Evolutionary conservation across 768 basidiomycete species (phyloP).

Genomic region (Melanogaster broomeanus): DNA sequence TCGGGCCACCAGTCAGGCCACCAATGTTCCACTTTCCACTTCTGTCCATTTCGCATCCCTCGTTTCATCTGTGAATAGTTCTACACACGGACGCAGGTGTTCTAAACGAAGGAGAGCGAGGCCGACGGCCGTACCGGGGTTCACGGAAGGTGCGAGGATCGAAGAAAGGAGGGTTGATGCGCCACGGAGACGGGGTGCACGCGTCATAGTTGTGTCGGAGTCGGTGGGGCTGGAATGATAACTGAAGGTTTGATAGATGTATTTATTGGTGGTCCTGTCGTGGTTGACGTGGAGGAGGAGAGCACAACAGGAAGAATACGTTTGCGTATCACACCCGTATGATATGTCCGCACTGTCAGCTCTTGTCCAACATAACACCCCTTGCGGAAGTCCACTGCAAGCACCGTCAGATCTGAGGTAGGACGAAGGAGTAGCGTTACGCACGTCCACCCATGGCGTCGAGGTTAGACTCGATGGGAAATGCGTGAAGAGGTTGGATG

Average conservation of each 20-base stretch:
- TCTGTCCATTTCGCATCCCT: slow-evolving; percentile 15
- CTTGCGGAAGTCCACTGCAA: slow-evolving; percentile 90
- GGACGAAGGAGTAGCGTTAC: slow-evolving; percentile 28
- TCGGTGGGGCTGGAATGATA: slow-evolving; percentile 2
- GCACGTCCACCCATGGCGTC: slow-evolving; percentile 93
- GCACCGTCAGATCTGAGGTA: slow-evolving; percentile 5
- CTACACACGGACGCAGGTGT: slow-evolving; percentile 43
- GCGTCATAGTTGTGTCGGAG: slow-evolving; percentile 33
- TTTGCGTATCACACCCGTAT: slow-evolving; percentile 89
- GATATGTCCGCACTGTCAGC: slow-evolving; percentile 93
- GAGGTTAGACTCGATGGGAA: slow-evolving; percentile 94
- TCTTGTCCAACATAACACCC: slow-evolving; percentile 99
- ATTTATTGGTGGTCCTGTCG: slow-evolving; percentile 17
- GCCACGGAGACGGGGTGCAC: slow-evolving; percentile 61
- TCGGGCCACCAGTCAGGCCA: slow-evolving; percentile 70
- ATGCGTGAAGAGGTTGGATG: slow-evolving; percentile 71
- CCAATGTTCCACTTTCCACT: slow-evolving; percentile 57
- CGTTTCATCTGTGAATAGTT: slow-evolving; percentile 14
- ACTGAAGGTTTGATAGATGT: slow-evolving; percentile 26
- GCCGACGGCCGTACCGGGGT: slow-evolving; percentile 49
- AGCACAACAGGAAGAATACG: slow-evolving; percentile 78
- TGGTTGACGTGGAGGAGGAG: slow-evolving; percentile 40
- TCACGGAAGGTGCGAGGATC: slow-evolving; percentile 29
- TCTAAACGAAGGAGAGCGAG: slow-evolving; percentile 82
- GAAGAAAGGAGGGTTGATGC: slow-evolving; percentile 75